Evolutionary conservation across 345 rosid species (phyloP).

Genomic region (Fremontodendron californicum): DNA sequence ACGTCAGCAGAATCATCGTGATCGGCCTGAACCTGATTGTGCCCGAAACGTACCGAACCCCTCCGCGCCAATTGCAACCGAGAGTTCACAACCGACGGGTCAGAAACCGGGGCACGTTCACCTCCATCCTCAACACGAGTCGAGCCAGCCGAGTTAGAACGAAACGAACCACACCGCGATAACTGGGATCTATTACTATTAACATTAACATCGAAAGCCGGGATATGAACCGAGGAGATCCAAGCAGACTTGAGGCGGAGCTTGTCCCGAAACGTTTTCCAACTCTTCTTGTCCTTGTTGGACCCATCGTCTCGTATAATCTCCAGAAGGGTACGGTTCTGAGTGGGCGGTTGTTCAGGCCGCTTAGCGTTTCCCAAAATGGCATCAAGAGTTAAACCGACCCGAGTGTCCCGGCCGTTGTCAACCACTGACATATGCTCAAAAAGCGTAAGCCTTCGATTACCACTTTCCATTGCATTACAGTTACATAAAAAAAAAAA

Average conservation of each 20-base stretch:
- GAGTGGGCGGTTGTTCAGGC: not conserved
- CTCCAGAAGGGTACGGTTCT: constrained; percentile 21
- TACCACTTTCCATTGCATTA: constrained; percentile 25
- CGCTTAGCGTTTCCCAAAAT: constrained; percentile 2
- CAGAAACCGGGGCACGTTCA: constrained; percentile 7
- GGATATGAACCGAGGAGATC: constrained; percentile 55
- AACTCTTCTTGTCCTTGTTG: constrained; percentile 57
- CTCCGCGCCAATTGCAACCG: constrained; percentile 5
- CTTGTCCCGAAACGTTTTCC: constrained; percentile 71
- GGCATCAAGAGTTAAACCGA: constrained; percentile 27
- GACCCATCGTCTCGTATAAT: constrained; percentile 50
- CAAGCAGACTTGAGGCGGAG: constrained; percentile 67
- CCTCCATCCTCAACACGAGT: constrained; percentile 26
- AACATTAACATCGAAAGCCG: constrained; percentile 55
- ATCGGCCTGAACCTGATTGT: constrained; percentile 13
- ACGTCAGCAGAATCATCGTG: constrained; percentile 26
- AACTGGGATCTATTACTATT: constrained; percentile 35
- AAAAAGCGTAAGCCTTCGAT: constrained; percentile 25
- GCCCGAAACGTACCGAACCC: constrained; percentile 27
- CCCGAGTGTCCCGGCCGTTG: constrained; percentile 21
- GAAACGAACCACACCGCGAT: constrained; percentile 49
- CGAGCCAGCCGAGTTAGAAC: constrained; percentile 20
- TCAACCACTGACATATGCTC: constrained; percentile 53
- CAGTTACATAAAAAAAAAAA: not conserved
- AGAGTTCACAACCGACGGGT: constrained; percentile 18